phyloP scores from a whole-genome alignment of 2,329 filamentous ascomycete genomes.

The Aquanectria penicillioides region DNA sequence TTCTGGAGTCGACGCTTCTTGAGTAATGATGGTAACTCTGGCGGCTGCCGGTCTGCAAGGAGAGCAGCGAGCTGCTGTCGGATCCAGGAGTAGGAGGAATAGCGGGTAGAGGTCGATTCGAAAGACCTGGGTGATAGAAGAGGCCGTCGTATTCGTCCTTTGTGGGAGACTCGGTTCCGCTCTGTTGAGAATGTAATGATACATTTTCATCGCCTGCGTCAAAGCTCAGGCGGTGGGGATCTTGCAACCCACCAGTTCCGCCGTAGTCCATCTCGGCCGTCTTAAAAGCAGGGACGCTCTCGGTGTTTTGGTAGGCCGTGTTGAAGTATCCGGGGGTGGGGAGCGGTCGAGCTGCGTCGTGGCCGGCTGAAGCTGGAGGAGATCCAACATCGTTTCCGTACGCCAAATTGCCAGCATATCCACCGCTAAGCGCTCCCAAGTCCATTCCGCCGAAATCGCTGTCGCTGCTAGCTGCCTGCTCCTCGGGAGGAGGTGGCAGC shows the following conservation, averaged over 20 bases:
- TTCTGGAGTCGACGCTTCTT: slow-evolving; percentile 57
- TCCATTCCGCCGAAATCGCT: slow-evolving; percentile 75
- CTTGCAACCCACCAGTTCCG: slow-evolving; percentile 88
- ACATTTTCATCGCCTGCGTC: slow-evolving; percentile 89
- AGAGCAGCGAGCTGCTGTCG: slow-evolving; percentile 66
- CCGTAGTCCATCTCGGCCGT: slow-evolving; percentile 84
- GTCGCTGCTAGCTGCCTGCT: slow-evolving; percentile 67
- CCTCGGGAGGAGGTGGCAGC: slow-evolving; percentile 60
- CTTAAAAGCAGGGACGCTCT: slow-evolving; percentile 54
- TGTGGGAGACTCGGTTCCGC: slow-evolving; percentile 71
- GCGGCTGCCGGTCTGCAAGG: slow-evolving; percentile 52
- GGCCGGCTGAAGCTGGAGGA: slow-evolving; percentile 51
- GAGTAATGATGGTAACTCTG: slow-evolving; percentile 62
- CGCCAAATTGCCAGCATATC: slow-evolving; percentile 65
- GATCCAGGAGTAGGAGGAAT: slow-evolving; percentile 69
- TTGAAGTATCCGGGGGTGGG: slow-evolving; percentile 55
- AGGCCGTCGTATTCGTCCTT: slow-evolving; percentile 86
- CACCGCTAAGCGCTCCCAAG: slow-evolving; percentile 78
- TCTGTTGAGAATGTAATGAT: slow-evolving; percentile 65
- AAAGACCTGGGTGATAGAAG: slow-evolving; percentile 90
- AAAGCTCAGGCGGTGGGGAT: slow-evolving; percentile 85
- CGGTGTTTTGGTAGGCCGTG: slow-evolving; percentile 40
- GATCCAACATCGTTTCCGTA: slow-evolving; percentile 61
- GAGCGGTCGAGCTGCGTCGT: slow-evolving; percentile 59
- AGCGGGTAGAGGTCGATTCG: slow-evolving; percentile 70